Evolutionary conservation across 2,329 filamentous ascomycete species (phyloP).

Genomic region (Pseudogymnoascus sp.): DNA sequence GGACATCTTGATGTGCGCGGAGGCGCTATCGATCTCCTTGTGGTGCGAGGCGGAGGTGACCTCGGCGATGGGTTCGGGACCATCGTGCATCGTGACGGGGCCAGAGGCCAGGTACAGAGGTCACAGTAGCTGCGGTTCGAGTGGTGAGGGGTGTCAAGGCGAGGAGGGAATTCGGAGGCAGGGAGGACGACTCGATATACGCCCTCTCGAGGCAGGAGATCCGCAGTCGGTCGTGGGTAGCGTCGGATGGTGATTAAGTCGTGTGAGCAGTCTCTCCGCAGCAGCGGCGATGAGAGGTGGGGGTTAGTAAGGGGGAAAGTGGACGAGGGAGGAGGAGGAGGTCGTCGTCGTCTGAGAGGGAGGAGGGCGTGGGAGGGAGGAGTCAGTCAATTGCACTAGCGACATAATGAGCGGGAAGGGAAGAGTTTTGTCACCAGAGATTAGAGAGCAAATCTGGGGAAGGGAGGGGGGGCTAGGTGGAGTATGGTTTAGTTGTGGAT

Average conservation of each 20-base stretch:
- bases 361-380: neutral
- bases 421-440: slow-evolving; percentile 1
- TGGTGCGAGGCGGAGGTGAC: neutral
- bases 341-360: neutral
- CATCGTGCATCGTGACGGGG: neutral
- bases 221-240: neutral
- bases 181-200: neutral
- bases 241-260: neutral
- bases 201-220: neutral
- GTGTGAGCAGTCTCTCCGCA: neutral
- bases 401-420: neutral
- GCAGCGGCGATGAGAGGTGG: neutral
- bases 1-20: neutral
- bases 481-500: neutral
- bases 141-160: neutral
- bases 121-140: neutral
- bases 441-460: slow-evolving; percentile 1
- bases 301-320: neutral
- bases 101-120: neutral
- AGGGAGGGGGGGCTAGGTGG: neutral
- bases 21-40: neutral
- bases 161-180: neutral
- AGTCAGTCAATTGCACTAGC: neutral
- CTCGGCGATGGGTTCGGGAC: neutral
- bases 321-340: neutral